These are phyloP conservation scores for Phaseolus lunatus DNA, from an alignment of 306 rosid species.

Conservation along the genomic window DNA sequence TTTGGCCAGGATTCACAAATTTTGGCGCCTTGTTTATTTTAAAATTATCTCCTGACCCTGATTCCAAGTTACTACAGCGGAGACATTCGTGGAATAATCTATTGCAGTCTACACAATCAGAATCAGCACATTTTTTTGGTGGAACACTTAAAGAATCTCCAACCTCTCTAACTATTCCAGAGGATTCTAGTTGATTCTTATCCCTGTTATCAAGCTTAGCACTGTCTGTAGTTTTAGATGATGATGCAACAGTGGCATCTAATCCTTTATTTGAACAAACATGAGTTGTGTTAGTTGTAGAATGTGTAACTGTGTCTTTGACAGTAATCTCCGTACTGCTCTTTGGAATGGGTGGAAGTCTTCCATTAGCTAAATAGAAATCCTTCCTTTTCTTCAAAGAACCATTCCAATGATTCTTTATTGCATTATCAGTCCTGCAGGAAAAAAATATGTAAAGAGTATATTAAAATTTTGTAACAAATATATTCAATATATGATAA, in stretches of 20 bases:
- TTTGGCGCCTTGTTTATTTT: constrained; percentile 39
- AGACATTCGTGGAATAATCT: constrained; percentile 54
- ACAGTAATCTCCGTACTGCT: constrained; percentile 56
- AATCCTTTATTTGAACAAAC: constrained; percentile 60
- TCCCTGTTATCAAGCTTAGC: constrained; percentile 57
- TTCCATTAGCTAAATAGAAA: constrained; percentile 81
- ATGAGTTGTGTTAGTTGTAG: constrained; percentile 49
- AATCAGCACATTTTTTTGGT: constrained; percentile 64
- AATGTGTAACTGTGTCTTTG: constrained; percentile 57
- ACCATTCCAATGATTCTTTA: constrained; percentile 99
- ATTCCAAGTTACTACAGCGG: constrained; percentile 57
- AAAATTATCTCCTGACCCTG: constrained; percentile 49
- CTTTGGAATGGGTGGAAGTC: constrained; percentile 73
- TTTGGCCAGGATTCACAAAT: constrained; percentile 44
- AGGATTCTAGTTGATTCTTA: constrained; percentile 67
- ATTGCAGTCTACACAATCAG: constrained; percentile 58
- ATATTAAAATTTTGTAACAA: neutral
- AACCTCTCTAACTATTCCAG: constrained; percentile 57
- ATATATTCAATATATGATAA: neutral
- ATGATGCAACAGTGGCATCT: constrained; percentile 63
- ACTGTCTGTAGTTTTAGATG: constrained; percentile 62
- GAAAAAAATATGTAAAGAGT: neutral
- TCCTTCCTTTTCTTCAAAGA: constrained; percentile 93
- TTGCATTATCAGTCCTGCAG: constrained; percentile 95
- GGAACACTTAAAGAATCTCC: constrained; percentile 62